phyloP scores from a whole-genome alignment of 1,284 basidiomycete genomes.

The Cutaneotrichosporon cutaneum region DNA sequence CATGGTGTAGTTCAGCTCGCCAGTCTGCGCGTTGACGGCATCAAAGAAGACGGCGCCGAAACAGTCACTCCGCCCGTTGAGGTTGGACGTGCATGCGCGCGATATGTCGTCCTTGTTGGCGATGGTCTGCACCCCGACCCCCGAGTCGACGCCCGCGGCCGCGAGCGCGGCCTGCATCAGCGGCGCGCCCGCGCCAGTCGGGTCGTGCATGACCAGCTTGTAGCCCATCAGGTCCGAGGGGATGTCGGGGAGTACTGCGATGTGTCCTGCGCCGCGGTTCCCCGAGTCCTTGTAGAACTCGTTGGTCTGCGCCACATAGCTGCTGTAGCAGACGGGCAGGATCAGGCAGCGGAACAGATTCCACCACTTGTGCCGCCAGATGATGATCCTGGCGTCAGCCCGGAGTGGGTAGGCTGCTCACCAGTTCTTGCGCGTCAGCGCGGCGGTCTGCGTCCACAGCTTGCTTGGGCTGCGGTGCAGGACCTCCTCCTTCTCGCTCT shows the following conservation, averaged over 20 bases:
- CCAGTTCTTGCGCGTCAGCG: slow-evolving; percentile 72
- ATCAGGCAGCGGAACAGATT: slow-evolving; percentile 67
- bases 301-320: slow-evolving; percentile 32
- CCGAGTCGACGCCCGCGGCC: slow-evolving; percentile 56
- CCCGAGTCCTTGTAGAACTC: slow-evolving; percentile 16
- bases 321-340: slow-evolving; percentile 66
- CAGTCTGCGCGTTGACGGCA: slow-evolving; percentile 56
- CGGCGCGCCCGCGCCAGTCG: slow-evolving; percentile 56
- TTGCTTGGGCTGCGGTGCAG: neutral
- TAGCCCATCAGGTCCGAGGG: slow-evolving; percentile 59
- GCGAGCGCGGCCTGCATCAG: slow-evolving; percentile 57
- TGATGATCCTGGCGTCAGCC: slow-evolving; percentile 33
- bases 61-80: slow-evolving; percentile 67
- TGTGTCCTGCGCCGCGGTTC: slow-evolving; percentile 60
- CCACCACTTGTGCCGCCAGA: slow-evolving; percentile 53
- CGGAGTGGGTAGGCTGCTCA: slow-evolving; percentile 46
- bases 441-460: slow-evolving; percentile 58
- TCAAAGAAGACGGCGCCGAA: slow-evolving; percentile 70
- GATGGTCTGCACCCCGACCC: slow-evolving; percentile 59
- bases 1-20: slow-evolving; percentile 66
- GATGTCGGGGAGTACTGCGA: slow-evolving; percentile 59
- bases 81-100: slow-evolving; percentile 67
- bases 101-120: slow-evolving; percentile 57
- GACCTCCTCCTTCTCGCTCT: no score
- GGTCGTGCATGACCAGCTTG: slow-evolving; percentile 61